A percentile compares a stretch with the other conserved stretches of the same genome.
Conservation (phyloP, 495 filamentous ascomycete genomes). For the Penicillium canescens region DNA sequence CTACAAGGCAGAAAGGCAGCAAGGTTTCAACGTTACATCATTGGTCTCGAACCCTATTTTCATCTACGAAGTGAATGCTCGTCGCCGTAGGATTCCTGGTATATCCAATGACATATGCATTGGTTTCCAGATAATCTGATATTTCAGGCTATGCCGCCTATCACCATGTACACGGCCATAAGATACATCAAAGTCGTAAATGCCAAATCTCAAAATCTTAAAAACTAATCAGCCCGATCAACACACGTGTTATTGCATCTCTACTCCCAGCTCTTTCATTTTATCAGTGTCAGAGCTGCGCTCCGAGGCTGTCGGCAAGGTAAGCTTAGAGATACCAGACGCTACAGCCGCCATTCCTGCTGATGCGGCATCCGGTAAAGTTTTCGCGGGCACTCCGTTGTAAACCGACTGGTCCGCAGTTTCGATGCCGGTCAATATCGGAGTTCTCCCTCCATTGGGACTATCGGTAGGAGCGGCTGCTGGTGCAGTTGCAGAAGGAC, state of each 20-base stretch:
- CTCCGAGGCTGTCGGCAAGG: conserved; percentile 25
- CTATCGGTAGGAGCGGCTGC: conserved; percentile 15
- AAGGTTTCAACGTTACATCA: conserved; percentile 16
- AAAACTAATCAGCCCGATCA: too few relatives aligned
- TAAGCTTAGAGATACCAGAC: conserved; percentile 42
- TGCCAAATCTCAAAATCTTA: not conserved
- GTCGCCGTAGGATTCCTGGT: not conserved
- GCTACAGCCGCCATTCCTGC: conserved; percentile 38
- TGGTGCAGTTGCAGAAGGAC: conserved; percentile 17
- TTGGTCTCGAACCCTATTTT: not conserved
- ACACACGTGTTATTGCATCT: conserved; percentile 41
- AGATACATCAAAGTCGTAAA: conserved; percentile 3
- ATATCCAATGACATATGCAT: conserved; percentile 3
- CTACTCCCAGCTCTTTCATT: conserved; percentile 44
- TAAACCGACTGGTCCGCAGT: conserved; percentile 38
- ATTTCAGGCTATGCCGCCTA: too few relatives aligned
- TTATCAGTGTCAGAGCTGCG: conserved; percentile 22
- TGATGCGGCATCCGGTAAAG: conserved; percentile 25
- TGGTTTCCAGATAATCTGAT: too few relatives aligned
- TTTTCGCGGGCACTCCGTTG: conserved; percentile 23
- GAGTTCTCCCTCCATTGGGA: conserved; percentile 19
- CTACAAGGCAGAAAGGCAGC: conserved; percentile 12
- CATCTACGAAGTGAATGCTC: too few relatives aligned
- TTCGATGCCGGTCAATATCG: conserved; percentile 50
- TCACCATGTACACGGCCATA: not conserved